These are phyloP conservation scores for Allantophomopsis cytisporea DNA, from an alignment of 2,329 filamentous ascomycete species.

Conservation along the genomic window DNA sequence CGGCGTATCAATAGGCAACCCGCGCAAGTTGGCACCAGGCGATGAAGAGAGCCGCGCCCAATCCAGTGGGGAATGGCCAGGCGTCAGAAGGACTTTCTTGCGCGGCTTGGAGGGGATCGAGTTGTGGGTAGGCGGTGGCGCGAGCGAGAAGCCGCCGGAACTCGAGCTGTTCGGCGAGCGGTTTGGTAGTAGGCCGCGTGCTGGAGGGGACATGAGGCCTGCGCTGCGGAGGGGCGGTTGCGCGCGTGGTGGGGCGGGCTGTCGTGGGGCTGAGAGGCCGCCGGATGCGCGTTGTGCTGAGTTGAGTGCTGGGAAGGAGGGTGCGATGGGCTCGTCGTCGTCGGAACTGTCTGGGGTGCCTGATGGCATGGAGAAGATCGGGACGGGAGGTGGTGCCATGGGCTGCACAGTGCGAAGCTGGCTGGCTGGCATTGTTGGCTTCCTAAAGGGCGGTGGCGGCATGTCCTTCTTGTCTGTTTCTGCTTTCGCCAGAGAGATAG, in stretches of 20 bases:
- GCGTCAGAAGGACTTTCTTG: slow-evolving; percentile 68
- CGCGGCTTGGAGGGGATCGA: slow-evolving; percentile 39
- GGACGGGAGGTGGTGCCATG: slow-evolving; percentile 1
- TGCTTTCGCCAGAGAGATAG: neutral
- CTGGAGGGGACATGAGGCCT: slow-evolving; percentile 9
- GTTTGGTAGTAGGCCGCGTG: slow-evolving; percentile 25
- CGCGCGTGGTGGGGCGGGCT: slow-evolving; percentile 6
- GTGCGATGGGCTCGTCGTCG: slow-evolving; percentile 12
- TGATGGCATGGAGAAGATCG: slow-evolving; percentile 7
- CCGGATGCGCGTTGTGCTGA: slow-evolving; percentile 33
- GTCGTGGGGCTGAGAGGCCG: slow-evolving; percentile 5
- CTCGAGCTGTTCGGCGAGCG: slow-evolving; percentile 23
- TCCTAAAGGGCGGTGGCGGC: slow-evolving; percentile 20
- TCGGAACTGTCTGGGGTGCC: slow-evolving; percentile 4
- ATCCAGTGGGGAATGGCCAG: slow-evolving; percentile 88
- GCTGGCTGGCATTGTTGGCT: slow-evolving; percentile 16
- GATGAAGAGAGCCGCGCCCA: slow-evolving; percentile 69
- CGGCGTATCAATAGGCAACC: slow-evolving; percentile 33
- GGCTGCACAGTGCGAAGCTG: slow-evolving; percentile 24
- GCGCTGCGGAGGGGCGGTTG: slow-evolving; percentile 6
- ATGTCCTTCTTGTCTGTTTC: slow-evolving; percentile 20
- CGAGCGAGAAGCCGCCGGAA: slow-evolving; percentile 24
- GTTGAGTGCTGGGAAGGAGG: slow-evolving; percentile 34
- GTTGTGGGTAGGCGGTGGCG: slow-evolving; percentile 40
- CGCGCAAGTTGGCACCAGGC: slow-evolving; percentile 54